Percentiles rank a stretch among this genome's conserved stretches.
Evolutionary conservation across 371 early-diverging fungal species (phyloP).

Genomic region (Mucor circinelloides): DNA sequence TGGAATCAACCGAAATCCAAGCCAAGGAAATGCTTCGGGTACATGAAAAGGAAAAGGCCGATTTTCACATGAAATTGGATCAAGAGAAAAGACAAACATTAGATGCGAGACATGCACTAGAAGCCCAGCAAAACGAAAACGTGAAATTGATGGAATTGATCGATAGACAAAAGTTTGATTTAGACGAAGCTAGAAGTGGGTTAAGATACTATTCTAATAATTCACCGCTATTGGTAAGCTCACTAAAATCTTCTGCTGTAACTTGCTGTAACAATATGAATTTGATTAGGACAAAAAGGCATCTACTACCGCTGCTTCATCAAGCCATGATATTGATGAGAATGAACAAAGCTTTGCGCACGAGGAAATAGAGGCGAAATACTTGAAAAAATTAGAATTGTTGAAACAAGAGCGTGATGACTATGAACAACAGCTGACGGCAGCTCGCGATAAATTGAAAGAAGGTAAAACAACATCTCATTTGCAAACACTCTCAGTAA

Average conservation of each 20-base stretch:
- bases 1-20: background rate
- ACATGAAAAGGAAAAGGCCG: constrained; percentile 9
- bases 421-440: background rate
- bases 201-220: background rate
- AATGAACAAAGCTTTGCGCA: background rate
- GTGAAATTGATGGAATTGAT: constrained; percentile 20
- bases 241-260: background rate
- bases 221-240: background rate
- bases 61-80: constrained; percentile 4
- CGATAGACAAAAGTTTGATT: constrained; percentile 33
- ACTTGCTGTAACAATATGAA: background rate
- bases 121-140: constrained; percentile 17
- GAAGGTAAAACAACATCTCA: background rate
- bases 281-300: background rate
- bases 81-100: background rate
- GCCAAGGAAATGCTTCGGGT: background rate
- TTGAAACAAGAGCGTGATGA: background rate
- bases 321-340: background rate
- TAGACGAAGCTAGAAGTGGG: constrained; percentile 30
- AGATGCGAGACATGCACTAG: constrained; percentile 1
- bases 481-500: background rate
- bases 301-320: background rate
- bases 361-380: background rate
- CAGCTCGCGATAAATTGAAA: background rate
- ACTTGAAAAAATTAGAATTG: background rate